Conservation (phyloP, 768 basidiomycete genomes). For the Naematelia aurantialba region DNA sequence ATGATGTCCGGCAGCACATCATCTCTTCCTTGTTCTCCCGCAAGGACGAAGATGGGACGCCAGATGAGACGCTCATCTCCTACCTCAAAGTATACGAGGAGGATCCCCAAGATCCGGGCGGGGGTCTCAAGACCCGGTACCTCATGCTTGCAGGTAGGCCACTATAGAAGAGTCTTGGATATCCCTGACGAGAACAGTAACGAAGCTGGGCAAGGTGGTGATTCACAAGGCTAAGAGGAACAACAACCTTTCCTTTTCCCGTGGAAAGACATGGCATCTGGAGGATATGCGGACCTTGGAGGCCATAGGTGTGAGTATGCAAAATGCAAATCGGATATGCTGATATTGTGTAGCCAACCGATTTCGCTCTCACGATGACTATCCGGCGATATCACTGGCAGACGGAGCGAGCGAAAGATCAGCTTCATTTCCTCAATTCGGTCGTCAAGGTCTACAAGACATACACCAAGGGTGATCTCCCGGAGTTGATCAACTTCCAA, state of each 20-base stretch:
- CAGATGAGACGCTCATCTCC: conserved; percentile 76
- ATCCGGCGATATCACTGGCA: conserved; percentile 80
- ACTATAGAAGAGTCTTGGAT: conserved; percentile 53
- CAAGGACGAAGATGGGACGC: conserved; percentile 61
- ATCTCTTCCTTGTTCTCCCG: conserved; percentile 77
- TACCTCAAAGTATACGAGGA: conserved; percentile 96
- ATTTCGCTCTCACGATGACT: conserved; percentile 78
- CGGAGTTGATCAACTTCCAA: conserved; percentile 42
- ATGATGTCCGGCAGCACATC: conserved; percentile 55
- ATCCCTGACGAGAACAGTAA: conserved; percentile 24
- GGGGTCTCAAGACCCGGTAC: conserved; percentile 73
- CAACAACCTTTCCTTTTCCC: conserved; percentile 87
- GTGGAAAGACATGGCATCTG: conserved; percentile 93
- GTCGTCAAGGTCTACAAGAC: conserved; percentile 56
- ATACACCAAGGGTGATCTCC: conserved; percentile 43
- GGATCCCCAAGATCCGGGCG: conserved; percentile 50
- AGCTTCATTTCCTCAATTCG: conserved; percentile 65
- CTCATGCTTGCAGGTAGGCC: conserved; percentile 76
- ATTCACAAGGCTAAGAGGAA: conserved; percentile 97
- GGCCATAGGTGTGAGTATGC: conserved; percentile 61
- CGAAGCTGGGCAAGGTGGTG: conserved; percentile 49
- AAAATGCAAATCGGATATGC: background rate
- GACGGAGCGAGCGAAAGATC: conserved; percentile 71
- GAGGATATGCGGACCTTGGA: conserved; percentile 76
- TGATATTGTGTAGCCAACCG: conserved; percentile 23